phyloP scores from a whole-genome alignment of 495 filamentous ascomycete species.

The Lineolata rhizophorae region DNA sequence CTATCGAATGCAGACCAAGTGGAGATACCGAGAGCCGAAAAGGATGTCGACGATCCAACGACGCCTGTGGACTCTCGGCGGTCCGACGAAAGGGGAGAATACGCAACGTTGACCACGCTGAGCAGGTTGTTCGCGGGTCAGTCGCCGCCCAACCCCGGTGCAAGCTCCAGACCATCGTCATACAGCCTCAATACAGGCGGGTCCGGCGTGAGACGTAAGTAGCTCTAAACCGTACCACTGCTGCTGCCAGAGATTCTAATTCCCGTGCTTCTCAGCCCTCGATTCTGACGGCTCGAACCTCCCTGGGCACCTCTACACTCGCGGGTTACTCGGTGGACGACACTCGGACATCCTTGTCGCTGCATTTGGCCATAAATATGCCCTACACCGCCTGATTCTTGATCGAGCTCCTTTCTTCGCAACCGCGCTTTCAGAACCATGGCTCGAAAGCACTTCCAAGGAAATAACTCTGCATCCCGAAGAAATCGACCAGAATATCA shows the following conservation, averaged over 20 bases:
- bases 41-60: conserved; percentile 22
- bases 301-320: conserved; percentile 31
- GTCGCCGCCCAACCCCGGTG: conserved; percentile 4
- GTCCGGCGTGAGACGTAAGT: too few relatives aligned
- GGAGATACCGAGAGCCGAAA: conserved; percentile 18
- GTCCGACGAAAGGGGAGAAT: conserved; percentile 7
- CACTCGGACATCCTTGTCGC: conserved; percentile 33
- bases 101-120: conserved; percentile 15
- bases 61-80: conserved; percentile 10
- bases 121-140: conserved; percentile 17
- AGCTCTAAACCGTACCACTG: too few relatives aligned
- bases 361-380: conserved; percentile 30
- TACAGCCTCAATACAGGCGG: not conserved
- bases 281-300: conserved; percentile 21
- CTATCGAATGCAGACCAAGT: too few relatives aligned
- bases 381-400: conserved; percentile 31
- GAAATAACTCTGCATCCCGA: conserved; percentile 35
- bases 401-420: conserved; percentile 38
- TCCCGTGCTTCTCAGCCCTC: too few relatives aligned
- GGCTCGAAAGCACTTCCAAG: conserved; percentile 29
- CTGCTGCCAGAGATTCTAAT: too few relatives aligned
- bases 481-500: conserved; percentile 32
- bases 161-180: conserved; percentile 12
- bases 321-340: conserved; percentile 31
- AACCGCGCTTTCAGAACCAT: conserved; percentile 32